A percentile compares a stretch with the other conserved stretches of the same genome.
phyloP scores from a whole-genome alignment of 495 filamentous ascomycete species.

The Lichenothelia convexa region DNA sequence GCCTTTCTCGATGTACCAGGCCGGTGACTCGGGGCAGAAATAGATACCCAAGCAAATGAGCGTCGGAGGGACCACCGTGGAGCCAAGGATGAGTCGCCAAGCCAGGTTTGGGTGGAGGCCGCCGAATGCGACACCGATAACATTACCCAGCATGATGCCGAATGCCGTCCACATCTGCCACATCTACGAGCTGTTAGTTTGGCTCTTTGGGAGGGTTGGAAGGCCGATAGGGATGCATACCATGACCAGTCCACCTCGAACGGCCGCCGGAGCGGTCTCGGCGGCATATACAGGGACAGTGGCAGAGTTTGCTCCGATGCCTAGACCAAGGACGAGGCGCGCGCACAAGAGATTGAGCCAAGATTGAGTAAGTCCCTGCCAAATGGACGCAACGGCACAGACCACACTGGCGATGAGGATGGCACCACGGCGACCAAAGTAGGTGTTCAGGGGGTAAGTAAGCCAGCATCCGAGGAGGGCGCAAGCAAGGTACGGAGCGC shows the following conservation, averaged over 20 bases:
- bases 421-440: conserved; percentile 36
- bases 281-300: conserved; percentile 58
- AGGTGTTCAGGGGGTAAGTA: conserved; percentile 37
- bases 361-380: conserved; percentile 33
- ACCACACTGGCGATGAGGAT: conserved; percentile 45
- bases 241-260: conserved; percentile 71
- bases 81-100: conserved; percentile 66
- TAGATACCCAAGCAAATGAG: conserved; percentile 46
- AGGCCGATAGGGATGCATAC: conserved; percentile 28
- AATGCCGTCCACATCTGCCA: conserved; percentile 83
- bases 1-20: conserved; percentile 48
- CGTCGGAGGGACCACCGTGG: conserved; percentile 59
- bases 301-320: conserved; percentile 10
- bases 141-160: conserved; percentile 30
- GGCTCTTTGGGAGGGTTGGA: background rate
- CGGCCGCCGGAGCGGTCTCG: conserved; percentile 53
- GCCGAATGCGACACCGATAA: too few species aligned
- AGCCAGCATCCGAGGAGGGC: conserved; percentile 30
- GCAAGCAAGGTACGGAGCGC: too few species aligned
- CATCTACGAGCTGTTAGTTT: background rate
- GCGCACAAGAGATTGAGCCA: conserved; percentile 41
- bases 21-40: conserved; percentile 58
- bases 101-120: conserved; percentile 55
- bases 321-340: conserved; percentile 36
- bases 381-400: conserved; percentile 29